phyloP scores from a whole-genome alignment of 2,329 filamentous ascomycete species.

The Neurospora crassa region DNA sequence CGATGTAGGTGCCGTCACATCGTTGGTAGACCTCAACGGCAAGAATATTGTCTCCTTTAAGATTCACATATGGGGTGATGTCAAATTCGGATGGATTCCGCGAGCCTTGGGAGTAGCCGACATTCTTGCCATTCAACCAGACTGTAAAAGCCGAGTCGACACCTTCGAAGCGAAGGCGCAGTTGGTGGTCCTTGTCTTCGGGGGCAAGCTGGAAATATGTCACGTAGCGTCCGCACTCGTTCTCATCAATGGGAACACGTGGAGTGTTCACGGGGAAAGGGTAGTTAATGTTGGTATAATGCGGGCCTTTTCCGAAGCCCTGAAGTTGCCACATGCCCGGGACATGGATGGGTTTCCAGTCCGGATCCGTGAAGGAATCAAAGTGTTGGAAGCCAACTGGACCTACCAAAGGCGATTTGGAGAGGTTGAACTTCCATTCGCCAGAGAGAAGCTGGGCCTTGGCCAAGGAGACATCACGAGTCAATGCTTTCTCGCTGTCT shows the following conservation, averaged over 20 bases:
- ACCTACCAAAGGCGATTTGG: conserved; percentile 29
- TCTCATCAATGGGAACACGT: conserved; percentile 47
- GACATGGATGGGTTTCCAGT: conserved; percentile 46
- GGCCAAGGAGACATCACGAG: conserved; percentile 26
- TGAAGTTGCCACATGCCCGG: conserved; percentile 60
- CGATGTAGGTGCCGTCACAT: conserved; percentile 63
- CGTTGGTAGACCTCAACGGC: conserved; percentile 63
- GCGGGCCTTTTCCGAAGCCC: conserved; percentile 45
- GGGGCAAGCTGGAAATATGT: conserved; percentile 43
- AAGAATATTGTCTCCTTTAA: conserved; percentile 41
- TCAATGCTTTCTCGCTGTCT: conserved; percentile 37
- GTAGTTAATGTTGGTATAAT: conserved; percentile 55
- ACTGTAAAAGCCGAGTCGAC: conserved; percentile 65
- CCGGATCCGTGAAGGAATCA: conserved; percentile 13
- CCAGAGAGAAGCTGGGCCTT: conserved; percentile 34
- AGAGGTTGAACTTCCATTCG: conserved; percentile 36
- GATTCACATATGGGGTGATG: conserved; percentile 42
- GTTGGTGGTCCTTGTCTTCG: conserved; percentile 39
- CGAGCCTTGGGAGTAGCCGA: conserved; percentile 65
- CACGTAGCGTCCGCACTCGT: conserved; percentile 55
- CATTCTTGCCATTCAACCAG: conserved; percentile 56
- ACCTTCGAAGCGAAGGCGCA: conserved; percentile 64
- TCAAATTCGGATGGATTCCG: conserved; percentile 68
- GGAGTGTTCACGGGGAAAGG: conserved; percentile 54
- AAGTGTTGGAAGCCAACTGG: conserved; percentile 24